phyloP scores from a whole-genome alignment of 208 protist species.

The Strigomonas oncopelti region DNA sequence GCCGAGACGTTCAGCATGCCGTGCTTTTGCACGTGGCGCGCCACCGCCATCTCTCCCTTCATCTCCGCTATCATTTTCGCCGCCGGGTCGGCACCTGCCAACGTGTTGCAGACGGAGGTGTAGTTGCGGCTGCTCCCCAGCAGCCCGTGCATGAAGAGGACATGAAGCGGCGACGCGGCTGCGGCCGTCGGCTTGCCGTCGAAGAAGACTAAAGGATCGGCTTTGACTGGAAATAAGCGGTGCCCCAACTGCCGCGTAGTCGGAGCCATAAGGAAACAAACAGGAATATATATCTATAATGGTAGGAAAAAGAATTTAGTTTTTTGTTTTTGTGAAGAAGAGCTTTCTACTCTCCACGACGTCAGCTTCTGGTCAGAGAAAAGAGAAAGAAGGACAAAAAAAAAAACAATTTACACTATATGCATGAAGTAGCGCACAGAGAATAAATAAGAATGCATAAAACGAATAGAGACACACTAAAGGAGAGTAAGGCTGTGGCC shows the following conservation, averaged over 20 bases:
- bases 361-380: neutral
- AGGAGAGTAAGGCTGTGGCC: too few species aligned
- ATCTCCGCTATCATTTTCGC: constrained; percentile 14
- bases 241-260: constrained; percentile 15
- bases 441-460: too few species aligned
- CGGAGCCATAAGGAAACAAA: neutral
- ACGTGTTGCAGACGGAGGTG: constrained; percentile 25
- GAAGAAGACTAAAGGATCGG: constrained; percentile 15
- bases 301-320: neutral
- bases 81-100: constrained; percentile 27
- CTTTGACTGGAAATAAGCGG: constrained; percentile 15
- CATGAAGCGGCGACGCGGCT: constrained; percentile 26
- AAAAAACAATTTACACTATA: neutral
- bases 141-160: constrained; percentile 49
- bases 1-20: neutral
- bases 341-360: too few species aligned
- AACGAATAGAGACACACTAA: too few species aligned
- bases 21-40: neutral
- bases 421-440: neutral
- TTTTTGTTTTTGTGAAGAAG: neutral
- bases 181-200: constrained; percentile 16
- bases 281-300: constrained; percentile 4
- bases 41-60: constrained; percentile 16
- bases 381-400: neutral
- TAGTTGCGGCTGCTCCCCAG: constrained; percentile 38